These are phyloP conservation scores for Candida vartiovaarae DNA, from an alignment of 805 yeast genomes.

Conservation along the genomic window DNA sequence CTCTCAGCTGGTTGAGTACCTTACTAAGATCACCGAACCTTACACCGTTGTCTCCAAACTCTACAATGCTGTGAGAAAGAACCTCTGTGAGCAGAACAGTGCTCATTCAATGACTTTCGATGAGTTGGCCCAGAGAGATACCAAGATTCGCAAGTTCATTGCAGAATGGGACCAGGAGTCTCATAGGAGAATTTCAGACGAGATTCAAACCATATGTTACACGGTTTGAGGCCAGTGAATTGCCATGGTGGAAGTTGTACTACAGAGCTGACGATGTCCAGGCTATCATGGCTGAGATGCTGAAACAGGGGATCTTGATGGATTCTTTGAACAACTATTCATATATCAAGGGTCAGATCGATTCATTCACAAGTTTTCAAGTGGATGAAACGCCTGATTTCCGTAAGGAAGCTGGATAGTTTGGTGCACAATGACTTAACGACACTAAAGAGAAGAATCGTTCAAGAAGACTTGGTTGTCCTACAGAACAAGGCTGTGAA, in stretches of 20 bases:
- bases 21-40: conserved; percentile 11
- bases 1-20: conserved; percentile 9
- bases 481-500: conserved; percentile 23
- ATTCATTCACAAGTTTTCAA: conserved; percentile 20
- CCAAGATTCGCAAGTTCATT: conserved; percentile 16
- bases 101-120: conserved; percentile 16
- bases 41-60: conserved; percentile 13
- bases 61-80: conserved; percentile 10
- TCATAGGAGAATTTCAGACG: conserved; percentile 25
- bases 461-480: conserved; percentile 15
- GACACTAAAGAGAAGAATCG: conserved; percentile 12
- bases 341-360: conserved; percentile 28
- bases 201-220: conserved; percentile 23
- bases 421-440: conserved; percentile 14
- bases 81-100: conserved; percentile 13
- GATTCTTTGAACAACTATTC: conserved; percentile 23
- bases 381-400: conserved; percentile 2
- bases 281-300: conserved; percentile 21
- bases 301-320: conserved; percentile 20
- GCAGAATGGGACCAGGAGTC: conserved; percentile 25
- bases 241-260: conserved; percentile 28
- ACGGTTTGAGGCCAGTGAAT: conserved; percentile 19
- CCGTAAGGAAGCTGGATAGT: conserved; percentile 3
- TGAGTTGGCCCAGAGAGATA: conserved; percentile 12
- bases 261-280: conserved; percentile 25